phyloP scores from a whole-genome alignment of 2,329 filamentous ascomycete species.

The Colletotrichum agaves region DNA sequence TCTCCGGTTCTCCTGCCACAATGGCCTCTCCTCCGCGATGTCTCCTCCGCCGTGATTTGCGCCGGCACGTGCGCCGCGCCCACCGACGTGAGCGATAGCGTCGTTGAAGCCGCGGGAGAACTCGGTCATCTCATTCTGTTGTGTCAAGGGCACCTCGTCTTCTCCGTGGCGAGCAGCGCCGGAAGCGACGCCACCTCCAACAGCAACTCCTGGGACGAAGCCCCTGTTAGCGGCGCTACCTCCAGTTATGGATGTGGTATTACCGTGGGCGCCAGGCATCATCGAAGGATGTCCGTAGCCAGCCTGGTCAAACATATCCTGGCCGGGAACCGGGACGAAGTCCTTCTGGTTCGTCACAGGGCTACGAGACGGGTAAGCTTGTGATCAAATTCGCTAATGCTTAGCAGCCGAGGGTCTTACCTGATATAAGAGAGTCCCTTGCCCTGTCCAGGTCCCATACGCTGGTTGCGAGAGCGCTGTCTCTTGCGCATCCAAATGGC shows the following conservation, averaged over 20 bases:
- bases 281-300: conserved; percentile 33
- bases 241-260: conserved; percentile 35
- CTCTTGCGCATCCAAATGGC: conserved; percentile 57
- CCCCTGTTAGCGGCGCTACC: conserved; percentile 21
- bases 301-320: conserved; percentile 35
- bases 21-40: conserved; percentile 49
- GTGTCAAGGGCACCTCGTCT: conserved; percentile 54
- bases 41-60: conserved; percentile 18
- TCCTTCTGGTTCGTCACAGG: conserved; percentile 44
- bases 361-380: conserved; percentile 42
- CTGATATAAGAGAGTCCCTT: conserved; percentile 54
- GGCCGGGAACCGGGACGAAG: conserved; percentile 41
- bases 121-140: conserved; percentile 54
- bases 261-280: conserved; percentile 36
- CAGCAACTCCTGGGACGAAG: conserved; percentile 39
- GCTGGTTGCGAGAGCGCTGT: conserved; percentile 51
- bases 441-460: conserved; percentile 54
- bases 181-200: conserved; percentile 40
- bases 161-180: conserved; percentile 44
- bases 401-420: conserved; percentile 43
- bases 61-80: conserved; percentile 48
- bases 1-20: conserved; percentile 66
- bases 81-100: conserved; percentile 51
- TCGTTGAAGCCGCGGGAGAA: conserved; percentile 56
- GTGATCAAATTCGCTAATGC: neutral